Base-by-base conservation (phyloP, 2,329 filamentous ascomycete species). In the Ophiostoma perfectum region DNA sequence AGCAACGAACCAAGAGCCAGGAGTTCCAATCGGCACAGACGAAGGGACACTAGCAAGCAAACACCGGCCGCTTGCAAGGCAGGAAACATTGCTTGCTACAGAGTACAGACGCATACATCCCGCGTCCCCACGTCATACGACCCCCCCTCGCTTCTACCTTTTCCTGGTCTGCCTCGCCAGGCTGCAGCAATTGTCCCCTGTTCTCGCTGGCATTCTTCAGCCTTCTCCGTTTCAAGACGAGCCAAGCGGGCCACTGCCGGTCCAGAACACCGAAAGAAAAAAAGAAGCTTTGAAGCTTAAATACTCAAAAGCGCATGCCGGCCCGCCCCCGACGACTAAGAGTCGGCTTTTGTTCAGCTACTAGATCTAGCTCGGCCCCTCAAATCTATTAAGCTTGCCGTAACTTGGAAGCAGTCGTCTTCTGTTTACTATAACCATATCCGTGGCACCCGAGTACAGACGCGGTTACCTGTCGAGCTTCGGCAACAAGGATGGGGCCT, bases 201-300 rank as follows among this genome's bases (percentile, higher is more conserved):
- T 18, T 55, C 49, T 9, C n/a, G 27, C 49, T 55, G 49, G 49
- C 49, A 16, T 11, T 9, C 8, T 55, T 55, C 49, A 55, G 49
- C 49, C 49, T 55, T 55, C 49, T 55, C 49, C 49, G 49, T 55
- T 55, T 55, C 49, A 55, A 55, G 49, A 55, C 49, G n/a, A 27
- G 42, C 42, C 14, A 45, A 8, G 8, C 42, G 42, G 9, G 49
- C 49, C 55, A 60, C 14, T 4, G 27, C 27, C 27, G 14, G 12
- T 14, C 52, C 8, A 27, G 11, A 38, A 58, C 27, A 38, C 27
- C 8, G 55, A 60, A 60, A 60, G 27, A 39, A 60, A 5, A 18
- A 38, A 55, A 27, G 47, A 55, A 55, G 49, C 49, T 55, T 55
- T 47, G 45, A 18, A 60, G 55, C 27, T 60, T 60, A 60, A 60